These are phyloP conservation scores for Mycena polygramma DNA, from an alignment of 768 basidiomycete species.

Conservation along the genomic window DNA sequence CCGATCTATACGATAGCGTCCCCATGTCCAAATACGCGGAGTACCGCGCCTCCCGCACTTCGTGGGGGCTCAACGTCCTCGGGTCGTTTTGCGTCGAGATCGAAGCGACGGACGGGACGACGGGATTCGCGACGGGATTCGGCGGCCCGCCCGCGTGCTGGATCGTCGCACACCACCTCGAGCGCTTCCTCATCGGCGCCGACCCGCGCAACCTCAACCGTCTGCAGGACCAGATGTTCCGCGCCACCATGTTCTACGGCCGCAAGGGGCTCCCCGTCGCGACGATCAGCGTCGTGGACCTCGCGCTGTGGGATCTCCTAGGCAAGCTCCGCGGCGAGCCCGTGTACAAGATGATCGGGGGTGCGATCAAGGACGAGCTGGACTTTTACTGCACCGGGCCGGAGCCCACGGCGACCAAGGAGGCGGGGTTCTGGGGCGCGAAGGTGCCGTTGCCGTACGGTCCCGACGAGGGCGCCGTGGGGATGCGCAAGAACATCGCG, in stretches of 20 bases:
- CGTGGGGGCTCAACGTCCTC: conserved; percentile 47
- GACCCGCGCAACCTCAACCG: conserved; percentile 47
- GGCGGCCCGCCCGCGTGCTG: conserved; percentile 49
- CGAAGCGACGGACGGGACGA: conserved; percentile 47
- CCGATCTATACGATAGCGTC: conserved; percentile 31
- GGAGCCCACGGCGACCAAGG: conserved; percentile 42
- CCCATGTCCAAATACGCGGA: conserved; percentile 45
- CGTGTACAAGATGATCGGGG: conserved; percentile 50
- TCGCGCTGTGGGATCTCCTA: conserved; percentile 49
- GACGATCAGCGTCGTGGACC: conserved; percentile 47
- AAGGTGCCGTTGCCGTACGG: conserved; percentile 49
- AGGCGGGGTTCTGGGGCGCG: conserved; percentile 47
- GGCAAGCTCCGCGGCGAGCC: conserved; percentile 48
- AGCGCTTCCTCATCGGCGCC: conserved; percentile 46
- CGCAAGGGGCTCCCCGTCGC: conserved; percentile 48
- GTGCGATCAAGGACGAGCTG: conserved; percentile 46
- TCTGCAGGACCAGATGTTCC: conserved; percentile 49
- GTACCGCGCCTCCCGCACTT: conserved; percentile 45
- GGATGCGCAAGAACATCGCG: conserved; percentile 46
- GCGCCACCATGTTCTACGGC: conserved; percentile 47
- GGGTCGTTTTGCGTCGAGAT: conserved; percentile 48
- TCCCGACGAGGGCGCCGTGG: conserved; percentile 44
- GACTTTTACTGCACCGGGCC: conserved; percentile 47
- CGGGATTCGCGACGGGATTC: conserved; percentile 47
- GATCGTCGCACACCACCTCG: conserved; percentile 47